These are phyloP conservation scores for Chlorella vulgaris DNA, from an alignment of 139 green algal genomes.

Conservation along the genomic window DNA sequence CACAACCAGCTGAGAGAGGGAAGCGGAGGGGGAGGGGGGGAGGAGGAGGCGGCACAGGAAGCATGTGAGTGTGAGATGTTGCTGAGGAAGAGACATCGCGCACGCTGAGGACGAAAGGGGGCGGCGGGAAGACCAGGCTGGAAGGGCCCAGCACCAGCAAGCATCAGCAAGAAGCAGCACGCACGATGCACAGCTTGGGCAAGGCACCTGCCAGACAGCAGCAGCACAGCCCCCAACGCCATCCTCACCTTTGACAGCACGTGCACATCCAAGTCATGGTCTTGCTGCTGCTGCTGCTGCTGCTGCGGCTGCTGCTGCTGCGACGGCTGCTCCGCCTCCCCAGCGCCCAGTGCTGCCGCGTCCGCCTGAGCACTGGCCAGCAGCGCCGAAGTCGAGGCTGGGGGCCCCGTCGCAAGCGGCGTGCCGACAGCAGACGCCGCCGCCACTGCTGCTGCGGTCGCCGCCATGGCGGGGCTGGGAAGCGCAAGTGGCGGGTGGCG, in stretches of 20 bases:
- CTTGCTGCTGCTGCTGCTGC: too few species aligned
- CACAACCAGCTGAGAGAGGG: slow-evolving; percentile 32
- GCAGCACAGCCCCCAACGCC: too few species aligned
- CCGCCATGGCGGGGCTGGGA: neutral
- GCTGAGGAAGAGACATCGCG: neutral
- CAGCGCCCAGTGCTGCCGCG: neutral
- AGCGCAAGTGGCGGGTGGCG: neutral
- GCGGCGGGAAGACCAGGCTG: too few species aligned
- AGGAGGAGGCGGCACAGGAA: neutral
- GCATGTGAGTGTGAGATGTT: neutral
- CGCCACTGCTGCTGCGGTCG: neutral
- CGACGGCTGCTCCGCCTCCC: neutral
- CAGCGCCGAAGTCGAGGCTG: neutral
- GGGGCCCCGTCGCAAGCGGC: neutral
- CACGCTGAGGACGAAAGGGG: too few species aligned
- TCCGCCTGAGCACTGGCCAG: neutral
- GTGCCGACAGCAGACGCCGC: neutral
- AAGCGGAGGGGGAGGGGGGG: neutral
- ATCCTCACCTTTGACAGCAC: too few species aligned
- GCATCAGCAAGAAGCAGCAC: too few species aligned
- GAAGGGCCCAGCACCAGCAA: too few species aligned
- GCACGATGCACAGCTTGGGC: too few species aligned
- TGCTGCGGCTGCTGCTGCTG: too few species aligned
- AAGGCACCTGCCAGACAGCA: too few species aligned
- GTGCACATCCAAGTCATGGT: too few species aligned